Percentiles rank a stretch among this genome's conserved stretches.
phyloP scores from a whole-genome alignment of 2,329 filamentous ascomycete genomes.

The Fusarium sp. region DNA sequence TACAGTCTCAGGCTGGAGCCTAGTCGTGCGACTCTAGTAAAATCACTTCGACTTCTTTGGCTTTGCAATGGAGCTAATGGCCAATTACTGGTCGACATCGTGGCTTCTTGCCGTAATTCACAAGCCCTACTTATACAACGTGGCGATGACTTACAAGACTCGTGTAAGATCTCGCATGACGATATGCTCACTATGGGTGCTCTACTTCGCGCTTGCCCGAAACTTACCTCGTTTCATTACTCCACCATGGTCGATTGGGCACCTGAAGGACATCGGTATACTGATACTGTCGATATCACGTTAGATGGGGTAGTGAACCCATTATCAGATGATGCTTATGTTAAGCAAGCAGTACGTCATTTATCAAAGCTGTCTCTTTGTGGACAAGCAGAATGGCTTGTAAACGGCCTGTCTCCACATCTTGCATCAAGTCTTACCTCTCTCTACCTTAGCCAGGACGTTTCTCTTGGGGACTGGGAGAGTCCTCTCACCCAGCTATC shows the following conservation, averaged over 20 bases:
- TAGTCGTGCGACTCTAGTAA: background rate
- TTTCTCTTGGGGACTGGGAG: background rate
- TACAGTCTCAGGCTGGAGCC: background rate
- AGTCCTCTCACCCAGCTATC: background rate
- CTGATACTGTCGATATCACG: background rate
- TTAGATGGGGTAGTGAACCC: background rate
- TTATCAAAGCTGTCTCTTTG: background rate
- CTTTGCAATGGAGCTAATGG: background rate
- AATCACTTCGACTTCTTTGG: background rate
- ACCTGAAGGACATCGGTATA: background rate
- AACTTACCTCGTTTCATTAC: background rate
- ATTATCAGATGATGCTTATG: background rate
- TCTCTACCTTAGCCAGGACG: background rate
- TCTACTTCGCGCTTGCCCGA: background rate
- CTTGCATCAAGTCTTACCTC: slow-evolving; percentile 1
- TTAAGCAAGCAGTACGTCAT: background rate
- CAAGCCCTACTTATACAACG: background rate
- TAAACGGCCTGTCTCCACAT: background rate
- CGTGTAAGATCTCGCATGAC: background rate
- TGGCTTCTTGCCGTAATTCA: background rate
- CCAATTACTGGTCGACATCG: background rate
- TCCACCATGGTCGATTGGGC: background rate
- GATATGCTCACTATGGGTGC: background rate
- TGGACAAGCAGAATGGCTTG: slow-evolving; percentile 1
- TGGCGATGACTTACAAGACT: background rate